Conservation (phyloP, 1,284 basidiomycete genomes). For the Leccinum pachyderme region DNA sequence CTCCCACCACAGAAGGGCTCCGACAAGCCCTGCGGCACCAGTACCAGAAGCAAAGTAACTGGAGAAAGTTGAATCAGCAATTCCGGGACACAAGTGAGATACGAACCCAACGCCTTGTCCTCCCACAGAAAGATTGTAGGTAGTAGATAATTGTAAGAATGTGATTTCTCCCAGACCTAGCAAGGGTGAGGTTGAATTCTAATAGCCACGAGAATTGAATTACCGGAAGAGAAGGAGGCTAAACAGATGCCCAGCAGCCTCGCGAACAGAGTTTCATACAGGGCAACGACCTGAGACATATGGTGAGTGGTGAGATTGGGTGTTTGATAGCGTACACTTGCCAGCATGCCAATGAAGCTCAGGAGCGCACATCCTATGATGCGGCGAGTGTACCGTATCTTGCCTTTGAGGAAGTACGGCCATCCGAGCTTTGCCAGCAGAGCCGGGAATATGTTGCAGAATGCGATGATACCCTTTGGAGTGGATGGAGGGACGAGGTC, state of each 20-base stretch:
- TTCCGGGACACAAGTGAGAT: background rate
- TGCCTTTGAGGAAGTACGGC: constrained; percentile 87
- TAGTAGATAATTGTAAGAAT: constrained; percentile 91
- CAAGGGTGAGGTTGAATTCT: constrained; percentile 8
- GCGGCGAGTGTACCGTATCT: constrained; percentile 74
- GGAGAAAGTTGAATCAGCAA: background rate
- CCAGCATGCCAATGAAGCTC: constrained; percentile 81
- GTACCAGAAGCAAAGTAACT: constrained; percentile 91
- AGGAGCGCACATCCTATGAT: constrained; percentile 74
- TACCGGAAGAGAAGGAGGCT: constrained; percentile 89
- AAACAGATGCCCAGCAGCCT: constrained; percentile 85
- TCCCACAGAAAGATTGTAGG: constrained; percentile 67
- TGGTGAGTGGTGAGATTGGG: background rate
- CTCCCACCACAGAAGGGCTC: constrained; percentile 95
- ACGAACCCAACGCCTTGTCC: constrained; percentile 70
- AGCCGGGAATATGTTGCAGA: constrained; percentile 86
- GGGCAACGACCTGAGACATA: constrained; percentile 71
- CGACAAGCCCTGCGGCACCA: constrained; percentile 90
- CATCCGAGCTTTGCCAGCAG: constrained; percentile 86
- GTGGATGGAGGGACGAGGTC: constrained; percentile 90
- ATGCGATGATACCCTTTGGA: constrained; percentile 90
- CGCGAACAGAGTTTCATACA: constrained; percentile 66
- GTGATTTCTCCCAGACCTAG: constrained; percentile 90
- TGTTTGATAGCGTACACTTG: constrained; percentile 35
- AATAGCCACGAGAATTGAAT: constrained; percentile 2